Evolutionary conservation across 257 asterid species (phyloP).

Genomic region (Cynanchum wilfordii): DNA sequence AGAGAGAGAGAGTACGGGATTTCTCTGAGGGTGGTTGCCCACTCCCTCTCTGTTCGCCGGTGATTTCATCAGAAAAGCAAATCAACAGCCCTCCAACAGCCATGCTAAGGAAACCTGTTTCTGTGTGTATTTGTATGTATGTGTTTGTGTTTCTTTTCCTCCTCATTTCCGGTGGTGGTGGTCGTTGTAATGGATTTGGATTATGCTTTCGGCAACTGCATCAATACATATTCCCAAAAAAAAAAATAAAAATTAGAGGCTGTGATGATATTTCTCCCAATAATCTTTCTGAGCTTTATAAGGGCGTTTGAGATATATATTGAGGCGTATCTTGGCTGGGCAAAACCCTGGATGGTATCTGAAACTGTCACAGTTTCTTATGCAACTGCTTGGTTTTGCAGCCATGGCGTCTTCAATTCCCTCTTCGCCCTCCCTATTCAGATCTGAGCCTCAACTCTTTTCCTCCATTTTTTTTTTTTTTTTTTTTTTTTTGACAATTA

Average conservation of each 20-base stretch:
- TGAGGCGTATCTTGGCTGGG: constrained; percentile 12
- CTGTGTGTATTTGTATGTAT: background rate
- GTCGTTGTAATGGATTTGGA: too few relatives aligned
- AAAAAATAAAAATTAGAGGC: constrained; percentile 5
- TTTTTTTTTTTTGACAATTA: background rate
- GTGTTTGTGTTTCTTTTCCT: background rate
- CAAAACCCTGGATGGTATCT: constrained; percentile 9
- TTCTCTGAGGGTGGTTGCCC: constrained; percentile 27
- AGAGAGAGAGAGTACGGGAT: background rate
- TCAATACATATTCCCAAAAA: too few relatives aligned
- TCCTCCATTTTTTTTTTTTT: background rate
- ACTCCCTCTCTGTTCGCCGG: constrained; percentile 19
- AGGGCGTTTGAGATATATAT: background rate
- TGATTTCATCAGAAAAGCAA: constrained; percentile 7
- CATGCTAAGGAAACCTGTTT: background rate
- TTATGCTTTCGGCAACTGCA: too few relatives aligned
- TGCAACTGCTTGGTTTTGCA: constrained; percentile 17
- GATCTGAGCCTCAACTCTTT: constrained; percentile 10
- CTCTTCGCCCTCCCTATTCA: background rate
- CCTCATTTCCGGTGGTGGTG: too few relatives aligned
- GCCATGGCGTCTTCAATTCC: constrained; percentile 8
- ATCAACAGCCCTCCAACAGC: constrained; percentile 12
- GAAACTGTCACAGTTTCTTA: background rate
- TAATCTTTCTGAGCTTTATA: background rate
- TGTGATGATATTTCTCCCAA: constrained; percentile 8